phyloP scores from a whole-genome alignment of 495 filamentous ascomycete species.

The Daldinia childiae region DNA sequence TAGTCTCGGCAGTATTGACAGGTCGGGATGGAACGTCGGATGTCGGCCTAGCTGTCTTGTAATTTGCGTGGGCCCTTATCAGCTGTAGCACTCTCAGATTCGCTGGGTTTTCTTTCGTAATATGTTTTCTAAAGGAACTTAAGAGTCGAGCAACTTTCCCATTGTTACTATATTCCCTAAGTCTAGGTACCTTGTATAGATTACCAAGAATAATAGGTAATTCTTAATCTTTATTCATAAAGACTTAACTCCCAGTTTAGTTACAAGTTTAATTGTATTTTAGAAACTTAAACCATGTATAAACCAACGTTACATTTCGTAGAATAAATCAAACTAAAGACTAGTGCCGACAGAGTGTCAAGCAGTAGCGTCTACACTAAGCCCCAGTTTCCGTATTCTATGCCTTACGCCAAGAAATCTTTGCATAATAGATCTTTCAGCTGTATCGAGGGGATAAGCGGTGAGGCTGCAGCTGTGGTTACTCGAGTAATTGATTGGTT shows the following conservation, averaged over 20 bases:
- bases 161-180: background rate
- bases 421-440: slow-evolving; percentile 5
- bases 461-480: slow-evolving; percentile 6
- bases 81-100: background rate
- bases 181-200: background rate
- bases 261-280: background rate
- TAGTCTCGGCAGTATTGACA: background rate
- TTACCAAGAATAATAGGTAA: background rate
- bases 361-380: slow-evolving; percentile 5
- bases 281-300: background rate
- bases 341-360: background rate
- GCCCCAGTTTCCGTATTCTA: background rate
- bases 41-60: background rate
- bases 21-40: background rate
- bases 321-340: background rate
- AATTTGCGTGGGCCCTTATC: background rate
- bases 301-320: background rate
- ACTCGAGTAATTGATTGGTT: background rate
- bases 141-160: background rate
- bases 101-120: background rate
- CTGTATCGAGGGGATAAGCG: background rate
- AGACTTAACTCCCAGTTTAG: background rate
- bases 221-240: too few relatives aligned
- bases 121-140: background rate
- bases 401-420: background rate